Evolutionary conservation across 768 basidiomycete species (phyloP).

Genomic region (Goffeauzyma gilvescens): DNA sequence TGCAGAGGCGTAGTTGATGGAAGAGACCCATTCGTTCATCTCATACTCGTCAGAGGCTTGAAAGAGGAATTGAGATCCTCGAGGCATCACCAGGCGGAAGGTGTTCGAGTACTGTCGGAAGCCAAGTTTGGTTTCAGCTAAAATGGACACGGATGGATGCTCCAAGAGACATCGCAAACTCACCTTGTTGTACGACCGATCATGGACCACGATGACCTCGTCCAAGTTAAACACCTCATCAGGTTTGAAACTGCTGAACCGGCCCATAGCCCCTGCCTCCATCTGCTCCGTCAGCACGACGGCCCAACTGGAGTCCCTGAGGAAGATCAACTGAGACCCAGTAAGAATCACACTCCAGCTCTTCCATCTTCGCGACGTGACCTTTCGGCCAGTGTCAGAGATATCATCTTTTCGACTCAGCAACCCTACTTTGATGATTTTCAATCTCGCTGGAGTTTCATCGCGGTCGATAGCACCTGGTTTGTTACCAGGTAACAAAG

Average conservation of each 20-base stretch:
- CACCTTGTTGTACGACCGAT: conserved; percentile 60
- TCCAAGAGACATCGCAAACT: conserved; percentile 13
- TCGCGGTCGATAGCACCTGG: neutral
- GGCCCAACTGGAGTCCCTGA: conserved; percentile 36
- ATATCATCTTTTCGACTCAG: conserved; percentile 61
- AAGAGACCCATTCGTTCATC: conserved; percentile 73
- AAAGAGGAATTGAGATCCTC: conserved; percentile 64
- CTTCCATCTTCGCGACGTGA: conserved; percentile 68
- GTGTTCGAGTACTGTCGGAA: conserved; percentile 44
- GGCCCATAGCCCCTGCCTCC: conserved; percentile 13
- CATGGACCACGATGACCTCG: conserved; percentile 60
- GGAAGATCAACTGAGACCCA: conserved; percentile 75
- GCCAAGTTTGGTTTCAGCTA: neutral
- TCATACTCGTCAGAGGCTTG: conserved; percentile 52
- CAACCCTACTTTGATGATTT: conserved; percentile 60
- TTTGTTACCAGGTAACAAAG: conserved; percentile 1
- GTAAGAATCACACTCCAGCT: conserved; percentile 68
- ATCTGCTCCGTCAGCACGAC: conserved; percentile 23
- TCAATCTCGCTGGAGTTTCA: conserved; percentile 34
- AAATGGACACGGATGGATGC: neutral
- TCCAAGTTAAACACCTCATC: conserved; percentile 70
- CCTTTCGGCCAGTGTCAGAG: conserved; percentile 55
- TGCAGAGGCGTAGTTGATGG: conserved; percentile 81
- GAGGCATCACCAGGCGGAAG: conserved; percentile 56
- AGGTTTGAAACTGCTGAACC: conserved; percentile 39